Conservation (phyloP, 371 early-diverging fungal species). For the Mortierella sp. region DNA sequence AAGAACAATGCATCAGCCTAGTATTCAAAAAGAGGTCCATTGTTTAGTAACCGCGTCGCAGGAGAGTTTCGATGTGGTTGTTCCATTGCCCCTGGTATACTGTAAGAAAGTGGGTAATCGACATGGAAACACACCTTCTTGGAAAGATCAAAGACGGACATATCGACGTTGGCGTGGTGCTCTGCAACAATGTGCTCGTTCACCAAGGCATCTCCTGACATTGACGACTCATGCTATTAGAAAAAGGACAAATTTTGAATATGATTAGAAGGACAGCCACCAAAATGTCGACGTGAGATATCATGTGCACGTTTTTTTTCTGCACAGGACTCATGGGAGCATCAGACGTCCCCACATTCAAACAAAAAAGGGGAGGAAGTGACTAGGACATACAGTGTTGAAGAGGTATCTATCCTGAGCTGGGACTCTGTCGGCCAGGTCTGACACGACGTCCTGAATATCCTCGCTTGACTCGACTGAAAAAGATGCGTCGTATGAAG, state of each 20-base stretch:
- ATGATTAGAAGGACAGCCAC: not conserved
- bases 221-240: slow-evolving; percentile 42
- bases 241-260: not conserved
- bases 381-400: slow-evolving; percentile 38
- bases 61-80: not conserved
- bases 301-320: slow-evolving; percentile 17
- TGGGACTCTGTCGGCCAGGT: slow-evolving; percentile 34
- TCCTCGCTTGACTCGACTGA: slow-evolving; percentile 31
- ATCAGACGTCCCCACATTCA: not conserved
- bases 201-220: slow-evolving; percentile 50
- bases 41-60: not conserved
- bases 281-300: slow-evolving; percentile 10
- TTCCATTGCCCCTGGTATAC: not conserved
- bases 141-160: slow-evolving; percentile 48
- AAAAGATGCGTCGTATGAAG: slow-evolving; percentile 42
- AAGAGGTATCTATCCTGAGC: slow-evolving; percentile 42
- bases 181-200: slow-evolving; percentile 47
- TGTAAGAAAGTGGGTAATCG: not conserved
- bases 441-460: slow-evolving; percentile 40
- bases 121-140: slow-evolving; percentile 25
- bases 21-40: not conserved
- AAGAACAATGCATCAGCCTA: slow-evolving; percentile 56
- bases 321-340: not conserved
- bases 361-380: not conserved
- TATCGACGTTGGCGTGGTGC: slow-evolving; percentile 45